Evolutionary conservation across 2,329 filamentous ascomycete genomes (phyloP).

Genomic region (Coniochaeta sp.): DNA sequence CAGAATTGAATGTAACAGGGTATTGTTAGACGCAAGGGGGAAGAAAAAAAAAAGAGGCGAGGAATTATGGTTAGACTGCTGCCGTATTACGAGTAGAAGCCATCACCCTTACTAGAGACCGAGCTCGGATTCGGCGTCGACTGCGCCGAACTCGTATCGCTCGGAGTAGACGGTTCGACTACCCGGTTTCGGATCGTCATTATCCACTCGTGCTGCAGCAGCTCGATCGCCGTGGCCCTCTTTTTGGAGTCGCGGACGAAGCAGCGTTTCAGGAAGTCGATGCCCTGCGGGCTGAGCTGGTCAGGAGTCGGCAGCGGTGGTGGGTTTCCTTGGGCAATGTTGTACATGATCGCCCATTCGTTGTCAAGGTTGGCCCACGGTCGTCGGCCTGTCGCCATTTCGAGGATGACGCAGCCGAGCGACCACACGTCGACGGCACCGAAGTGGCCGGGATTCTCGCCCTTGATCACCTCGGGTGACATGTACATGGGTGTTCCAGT

Average conservation of each 20-base stretch:
- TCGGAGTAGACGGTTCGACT: conserved; percentile 57
- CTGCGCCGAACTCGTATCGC: conserved; percentile 39
- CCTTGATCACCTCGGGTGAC: conserved; percentile 97
- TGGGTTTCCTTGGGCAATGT: conserved; percentile 94
- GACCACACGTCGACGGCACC: conserved; percentile 95
- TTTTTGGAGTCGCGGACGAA: conserved; percentile 78
- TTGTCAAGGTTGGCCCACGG: conserved; percentile 97
- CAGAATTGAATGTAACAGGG: not conserved
- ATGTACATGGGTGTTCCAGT: conserved; percentile 99
- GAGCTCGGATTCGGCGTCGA: conserved; percentile 23
- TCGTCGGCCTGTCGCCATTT: conserved; percentile 92
- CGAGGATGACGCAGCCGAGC: conserved; percentile 88
- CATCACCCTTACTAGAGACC: not conserved
- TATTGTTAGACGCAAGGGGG: not conserved
- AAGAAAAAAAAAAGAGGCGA: not conserved
- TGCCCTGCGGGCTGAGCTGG: conserved; percentile 74
- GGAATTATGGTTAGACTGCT: not conserved
- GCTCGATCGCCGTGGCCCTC: conserved; percentile 74
- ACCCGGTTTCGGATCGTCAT: conserved; percentile 58
- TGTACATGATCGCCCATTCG: conserved; percentile 99
- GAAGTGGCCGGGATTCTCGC: conserved; percentile 70
- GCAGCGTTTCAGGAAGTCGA: conserved; percentile 83
- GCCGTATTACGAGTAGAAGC: not conserved
- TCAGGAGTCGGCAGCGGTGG: conserved; percentile 76
- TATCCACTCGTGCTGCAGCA: conserved; percentile 92